These are phyloP conservation scores for Xerocomellus intermedius DNA, from an alignment of 768 basidiomycete species.

Conservation along the genomic window DNA sequence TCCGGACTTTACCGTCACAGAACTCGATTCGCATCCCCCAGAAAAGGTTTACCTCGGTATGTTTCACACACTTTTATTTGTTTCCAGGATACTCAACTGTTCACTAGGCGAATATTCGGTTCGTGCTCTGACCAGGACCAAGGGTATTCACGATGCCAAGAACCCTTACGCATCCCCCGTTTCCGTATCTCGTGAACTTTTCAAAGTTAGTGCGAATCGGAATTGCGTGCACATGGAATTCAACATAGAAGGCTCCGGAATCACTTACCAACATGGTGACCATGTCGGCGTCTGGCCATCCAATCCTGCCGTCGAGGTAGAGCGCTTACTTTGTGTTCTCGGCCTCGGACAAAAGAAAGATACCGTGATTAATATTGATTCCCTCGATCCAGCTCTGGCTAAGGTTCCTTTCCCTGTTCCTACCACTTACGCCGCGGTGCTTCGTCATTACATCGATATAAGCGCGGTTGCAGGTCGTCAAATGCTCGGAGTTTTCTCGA, in stretches of 20 bases:
- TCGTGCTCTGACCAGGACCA: constrained; percentile 87
- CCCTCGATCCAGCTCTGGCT: constrained; percentile 95
- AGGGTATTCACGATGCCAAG: constrained; percentile 97
- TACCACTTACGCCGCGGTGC: constrained; percentile 88
- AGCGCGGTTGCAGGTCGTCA: constrained; percentile 94
- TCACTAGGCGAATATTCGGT: constrained; percentile 86
- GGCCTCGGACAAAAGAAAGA: constrained; percentile 82
- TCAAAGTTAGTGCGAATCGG: constrained; percentile 66
- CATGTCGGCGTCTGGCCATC: constrained; percentile 97
- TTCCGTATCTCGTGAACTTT: constrained; percentile 75
- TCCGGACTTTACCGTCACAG: constrained; percentile 90
- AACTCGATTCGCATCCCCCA: constrained; percentile 66
- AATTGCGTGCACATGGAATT: constrained; percentile 97
- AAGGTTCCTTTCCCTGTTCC: constrained; percentile 99
- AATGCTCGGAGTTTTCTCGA: constrained; percentile 81
- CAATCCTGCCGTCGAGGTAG: constrained; percentile 90
- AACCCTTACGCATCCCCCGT: constrained; percentile 94
- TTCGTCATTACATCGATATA: constrained; percentile 97
- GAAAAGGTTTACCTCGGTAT: constrained; percentile 94
- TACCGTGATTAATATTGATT: constrained; percentile 86
- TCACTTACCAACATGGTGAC: constrained; percentile 99
- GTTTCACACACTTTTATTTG: constrained; percentile 19
- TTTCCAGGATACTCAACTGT: background rate
- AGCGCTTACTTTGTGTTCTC: constrained; percentile 81
- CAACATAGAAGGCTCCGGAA: constrained; percentile 89